Evolutionary conservation across 805 yeast genomes (phyloP).

Genomic region (Schizosaccharomyces osmophilus): DNA sequence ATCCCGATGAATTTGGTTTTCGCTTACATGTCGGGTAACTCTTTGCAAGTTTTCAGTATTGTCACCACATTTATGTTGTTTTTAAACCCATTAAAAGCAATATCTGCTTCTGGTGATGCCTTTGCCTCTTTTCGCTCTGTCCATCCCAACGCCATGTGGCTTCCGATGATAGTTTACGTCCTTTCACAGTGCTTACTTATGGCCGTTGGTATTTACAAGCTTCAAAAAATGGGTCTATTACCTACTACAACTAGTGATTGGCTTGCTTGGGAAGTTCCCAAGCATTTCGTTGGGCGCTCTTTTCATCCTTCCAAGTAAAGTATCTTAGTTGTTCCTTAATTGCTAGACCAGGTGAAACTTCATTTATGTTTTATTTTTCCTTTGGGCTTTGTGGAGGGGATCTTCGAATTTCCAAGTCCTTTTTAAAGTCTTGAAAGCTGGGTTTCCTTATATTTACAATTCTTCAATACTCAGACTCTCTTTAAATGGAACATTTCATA

Average conservation of each 20-base stretch:
- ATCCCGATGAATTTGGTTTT: slow-evolving; percentile 78
- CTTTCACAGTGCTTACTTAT: slow-evolving; percentile 29
- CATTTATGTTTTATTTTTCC: no score
- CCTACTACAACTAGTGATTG: slow-evolving; percentile 79
- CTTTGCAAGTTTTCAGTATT: slow-evolving; percentile 72
- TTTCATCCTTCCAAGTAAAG: background rate
- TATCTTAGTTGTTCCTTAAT: no score
- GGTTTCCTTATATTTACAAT: no score
- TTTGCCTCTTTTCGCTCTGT: slow-evolving; percentile 23
- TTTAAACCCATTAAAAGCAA: slow-evolving; percentile 51
- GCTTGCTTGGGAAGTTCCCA: slow-evolving; percentile 50
- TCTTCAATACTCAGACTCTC: no score
- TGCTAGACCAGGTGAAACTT: no score
- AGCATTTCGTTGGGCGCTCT: background rate
- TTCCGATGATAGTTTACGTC: slow-evolving; percentile 26
- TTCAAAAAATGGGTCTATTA: slow-evolving; percentile 68
- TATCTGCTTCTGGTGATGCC: slow-evolving; percentile 24
- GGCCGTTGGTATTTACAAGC: slow-evolving; percentile 61
- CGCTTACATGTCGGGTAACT: slow-evolving; percentile 82
- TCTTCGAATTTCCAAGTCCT: no score
- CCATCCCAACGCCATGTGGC: slow-evolving; percentile 11
- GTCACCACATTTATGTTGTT: slow-evolving; percentile 73
- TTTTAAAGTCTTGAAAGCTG: no score
- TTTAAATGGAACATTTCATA: no score
- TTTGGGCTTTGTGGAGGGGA: no score